These are phyloP conservation scores for Endocarpon pusillum DNA, from an alignment of 495 filamentous ascomycete species.

Conservation along the genomic window DNA sequence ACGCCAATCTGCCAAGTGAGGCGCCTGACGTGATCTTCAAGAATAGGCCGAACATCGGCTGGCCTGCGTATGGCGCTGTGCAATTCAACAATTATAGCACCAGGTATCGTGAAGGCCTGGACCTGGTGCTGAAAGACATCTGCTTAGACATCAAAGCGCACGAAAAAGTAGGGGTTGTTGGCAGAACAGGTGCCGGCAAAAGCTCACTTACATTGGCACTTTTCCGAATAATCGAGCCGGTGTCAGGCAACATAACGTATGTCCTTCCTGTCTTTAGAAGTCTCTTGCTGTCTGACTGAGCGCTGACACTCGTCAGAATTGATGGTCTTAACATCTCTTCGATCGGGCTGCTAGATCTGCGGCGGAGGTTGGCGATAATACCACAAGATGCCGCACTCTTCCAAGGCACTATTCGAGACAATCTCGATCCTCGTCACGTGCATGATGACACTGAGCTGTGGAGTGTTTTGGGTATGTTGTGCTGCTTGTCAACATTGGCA, in stretches of 20 bases:
- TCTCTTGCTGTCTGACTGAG: background rate
- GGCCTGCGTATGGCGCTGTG: slow-evolving; percentile 83
- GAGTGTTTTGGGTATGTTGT: slow-evolving; percentile 72
- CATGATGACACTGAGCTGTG: slow-evolving; percentile 97
- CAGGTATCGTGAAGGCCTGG: slow-evolving; percentile 73
- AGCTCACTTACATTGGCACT: slow-evolving; percentile 84
- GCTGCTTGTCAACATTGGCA: slow-evolving; percentile 5
- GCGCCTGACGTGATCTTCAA: slow-evolving; percentile 87
- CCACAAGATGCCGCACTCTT: slow-evolving; percentile 97
- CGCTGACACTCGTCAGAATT: slow-evolving; percentile 33
- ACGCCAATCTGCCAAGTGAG: slow-evolving; percentile 83
- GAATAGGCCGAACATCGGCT: slow-evolving; percentile 70
- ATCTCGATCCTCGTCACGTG: slow-evolving; percentile 85
- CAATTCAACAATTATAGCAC: slow-evolving; percentile 88
- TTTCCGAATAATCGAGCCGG: slow-evolving; percentile 89
- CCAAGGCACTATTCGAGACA: slow-evolving; percentile 88
- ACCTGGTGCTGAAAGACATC: slow-evolving; percentile 84
- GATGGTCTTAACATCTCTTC: slow-evolving; percentile 76
- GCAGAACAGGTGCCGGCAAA: slow-evolving; percentile 91
- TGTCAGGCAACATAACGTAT: slow-evolving; percentile 49
- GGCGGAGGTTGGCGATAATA: slow-evolving; percentile 88
- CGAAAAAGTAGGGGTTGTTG: slow-evolving; percentile 97
- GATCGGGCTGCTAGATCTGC: slow-evolving; percentile 79
- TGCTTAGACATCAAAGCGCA: slow-evolving; percentile 80
- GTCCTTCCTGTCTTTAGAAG: background rate